These are phyloP conservation scores for Saccharomycopsis guyanensis DNA, from an alignment of 805 yeast species.

Conservation along the genomic window DNA sequence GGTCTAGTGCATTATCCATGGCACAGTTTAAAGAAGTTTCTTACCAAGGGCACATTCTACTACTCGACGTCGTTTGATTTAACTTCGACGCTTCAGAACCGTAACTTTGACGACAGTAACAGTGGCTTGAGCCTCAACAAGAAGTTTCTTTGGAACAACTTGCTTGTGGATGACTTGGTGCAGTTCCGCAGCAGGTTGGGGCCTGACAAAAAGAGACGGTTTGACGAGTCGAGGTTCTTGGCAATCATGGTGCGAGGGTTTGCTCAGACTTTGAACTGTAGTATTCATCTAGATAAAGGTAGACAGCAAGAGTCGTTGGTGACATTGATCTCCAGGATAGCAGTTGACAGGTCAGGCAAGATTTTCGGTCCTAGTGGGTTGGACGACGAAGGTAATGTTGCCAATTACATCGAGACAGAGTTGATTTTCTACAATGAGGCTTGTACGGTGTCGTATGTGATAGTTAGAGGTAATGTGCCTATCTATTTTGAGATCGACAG, in stretches of 20 bases:
- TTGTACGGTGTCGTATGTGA: conserved; percentile 65
- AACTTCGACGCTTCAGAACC: conserved; percentile 68
- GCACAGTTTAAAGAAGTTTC: conserved; percentile 59
- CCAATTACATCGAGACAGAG: conserved; percentile 89
- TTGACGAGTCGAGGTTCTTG: conserved; percentile 65
- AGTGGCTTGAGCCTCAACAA: conserved; percentile 48
- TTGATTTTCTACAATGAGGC: conserved; percentile 49
- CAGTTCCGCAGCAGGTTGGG: conserved; percentile 65
- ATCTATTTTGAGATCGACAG: conserved; percentile 89
- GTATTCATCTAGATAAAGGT: conserved; percentile 16
- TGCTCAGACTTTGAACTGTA: conserved; percentile 56
- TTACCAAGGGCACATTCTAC: conserved; percentile 80
- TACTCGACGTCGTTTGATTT: conserved; percentile 86
- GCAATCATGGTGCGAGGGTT: conserved; percentile 88
- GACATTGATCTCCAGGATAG: conserved; percentile 81
- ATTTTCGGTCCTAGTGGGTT: conserved; percentile 81
- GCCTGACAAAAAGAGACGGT: conserved; percentile 41
- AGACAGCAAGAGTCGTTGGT: conserved; percentile 31
- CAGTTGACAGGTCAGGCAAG: conserved; percentile 85
- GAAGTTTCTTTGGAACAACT: conserved; percentile 86
- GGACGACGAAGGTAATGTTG: conserved; percentile 87
- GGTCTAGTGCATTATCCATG: conserved; percentile 59
- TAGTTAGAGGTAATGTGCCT: conserved; percentile 88
- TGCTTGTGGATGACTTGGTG: conserved; percentile 72
- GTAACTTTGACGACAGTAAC: conserved; percentile 40